phyloP scores from a whole-genome alignment of 2,329 filamentous ascomycete species.

The Cytospora schulzeri region DNA sequence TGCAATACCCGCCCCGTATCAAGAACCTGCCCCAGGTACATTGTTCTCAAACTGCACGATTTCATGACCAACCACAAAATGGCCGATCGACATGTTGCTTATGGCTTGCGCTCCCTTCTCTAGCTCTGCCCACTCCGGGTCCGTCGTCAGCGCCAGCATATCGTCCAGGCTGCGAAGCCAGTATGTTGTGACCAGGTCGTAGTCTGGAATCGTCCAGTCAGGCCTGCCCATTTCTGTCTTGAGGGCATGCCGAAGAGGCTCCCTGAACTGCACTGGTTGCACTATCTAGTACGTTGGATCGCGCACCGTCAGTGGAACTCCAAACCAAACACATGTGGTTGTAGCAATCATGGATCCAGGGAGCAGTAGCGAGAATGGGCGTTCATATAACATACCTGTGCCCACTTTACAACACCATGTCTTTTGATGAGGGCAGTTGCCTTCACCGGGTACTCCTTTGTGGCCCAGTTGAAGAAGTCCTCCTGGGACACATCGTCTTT shows the following conservation, averaged over 20 bases:
- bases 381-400: neutral
- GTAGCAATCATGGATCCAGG: no score
- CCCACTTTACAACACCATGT: slow-evolving; percentile 9
- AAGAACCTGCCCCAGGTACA: no score
- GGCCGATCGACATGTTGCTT: slow-evolving; percentile 5
- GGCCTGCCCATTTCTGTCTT: slow-evolving; percentile 12
- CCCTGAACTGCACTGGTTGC: slow-evolving; percentile 9
- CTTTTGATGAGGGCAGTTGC: slow-evolving; percentile 4
- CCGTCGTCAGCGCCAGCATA: slow-evolving; percentile 1
- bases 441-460: slow-evolving; percentile 9
- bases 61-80: slow-evolving; percentile 14
- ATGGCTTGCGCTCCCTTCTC: slow-evolving; percentile 3
- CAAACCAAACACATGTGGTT: neutral
- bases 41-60: slow-evolving; percentile 11
- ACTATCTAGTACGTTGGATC: neutral
- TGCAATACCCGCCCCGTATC: no score
- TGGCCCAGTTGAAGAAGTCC: slow-evolving; percentile 10
- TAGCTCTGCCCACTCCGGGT: slow-evolving; percentile 12
- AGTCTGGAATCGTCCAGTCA: slow-evolving; percentile 6
- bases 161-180: slow-evolving; percentile 14
- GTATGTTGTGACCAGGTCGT: slow-evolving; percentile 14
- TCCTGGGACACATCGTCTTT: slow-evolving; percentile 6
- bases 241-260: slow-evolving; percentile 12
- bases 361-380: no score
- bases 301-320: neutral